Conservation (phyloP, 2,329 filamentous ascomycete species). For the Leptographium flavum region DNA sequence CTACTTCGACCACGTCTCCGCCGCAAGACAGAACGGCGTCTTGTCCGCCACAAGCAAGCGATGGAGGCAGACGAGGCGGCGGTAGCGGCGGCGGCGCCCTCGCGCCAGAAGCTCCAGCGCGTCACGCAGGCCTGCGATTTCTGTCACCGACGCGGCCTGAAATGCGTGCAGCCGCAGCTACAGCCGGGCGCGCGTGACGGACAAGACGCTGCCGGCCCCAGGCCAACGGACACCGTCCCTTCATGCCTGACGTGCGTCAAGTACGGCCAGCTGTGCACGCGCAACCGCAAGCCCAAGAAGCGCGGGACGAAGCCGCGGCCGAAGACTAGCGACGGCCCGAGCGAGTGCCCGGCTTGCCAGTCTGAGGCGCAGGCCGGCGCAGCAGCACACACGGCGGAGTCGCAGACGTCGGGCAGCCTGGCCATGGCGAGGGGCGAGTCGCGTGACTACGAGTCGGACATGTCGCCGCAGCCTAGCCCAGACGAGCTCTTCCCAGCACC, state of each 20-base stretch:
- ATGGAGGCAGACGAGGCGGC: not conserved
- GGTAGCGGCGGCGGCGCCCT: no score
- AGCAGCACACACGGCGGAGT: no score
- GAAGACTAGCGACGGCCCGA: not conserved
- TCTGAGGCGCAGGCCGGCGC: no score
- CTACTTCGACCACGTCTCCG: no score
- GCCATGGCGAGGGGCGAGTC: not conserved
- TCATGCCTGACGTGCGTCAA: slow-evolving; percentile 5
- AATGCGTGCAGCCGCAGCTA: slow-evolving; percentile 1
- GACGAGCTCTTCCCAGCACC: not conserved
- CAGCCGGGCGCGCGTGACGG: not conserved
- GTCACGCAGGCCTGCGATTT: slow-evolving; percentile 10
- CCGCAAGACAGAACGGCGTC: no score
- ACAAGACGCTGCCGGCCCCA: not conserved
- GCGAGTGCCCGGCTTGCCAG: not conserved
- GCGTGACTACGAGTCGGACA: no score
- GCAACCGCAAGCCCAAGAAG: slow-evolving; percentile 3
- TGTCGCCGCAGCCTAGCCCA: no score
- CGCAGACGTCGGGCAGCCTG: not conserved
- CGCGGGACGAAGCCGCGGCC: slow-evolving; percentile 4
- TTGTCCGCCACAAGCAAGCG: no score
- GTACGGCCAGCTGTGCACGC: slow-evolving; percentile 5
- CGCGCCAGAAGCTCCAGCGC: slow-evolving; percentile 1
- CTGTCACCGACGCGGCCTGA: slow-evolving; percentile 7
- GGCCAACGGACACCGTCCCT: no score